Base-by-base conservation (phyloP, 495 filamentous ascomycete species). In the Beverwykella pulmonaria region DNA sequence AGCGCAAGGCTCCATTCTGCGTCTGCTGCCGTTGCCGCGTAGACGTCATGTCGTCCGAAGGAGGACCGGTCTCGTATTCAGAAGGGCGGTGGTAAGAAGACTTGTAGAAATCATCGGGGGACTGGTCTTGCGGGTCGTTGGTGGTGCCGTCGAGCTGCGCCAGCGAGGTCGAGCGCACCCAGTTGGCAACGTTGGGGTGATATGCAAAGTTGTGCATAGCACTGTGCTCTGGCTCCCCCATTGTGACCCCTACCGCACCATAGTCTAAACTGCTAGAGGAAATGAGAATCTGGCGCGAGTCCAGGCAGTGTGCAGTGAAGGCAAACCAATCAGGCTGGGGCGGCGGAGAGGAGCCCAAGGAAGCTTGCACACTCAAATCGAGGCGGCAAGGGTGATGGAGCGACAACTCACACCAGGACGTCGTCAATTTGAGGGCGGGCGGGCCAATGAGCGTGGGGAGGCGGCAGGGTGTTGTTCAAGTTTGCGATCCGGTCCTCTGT, bases 281-380 rank as follows among this genome's bases (percentile, higher is more conserved):
- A 12, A 52, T 8, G 34, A 44, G 8, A 14, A 19, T 60, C 25
- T n/a, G 39, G 61, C 63, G 53, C 63, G 63, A 67, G 62, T 67
- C 63, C 66, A 67, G 63, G 46, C 59, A 63, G 39, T 29, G 19
- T 41, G 20, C 25, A 54, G 22, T n/a, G 20, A 48, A 49, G 47
- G 49, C 29, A 58, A 14, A 53, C 65, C 69, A 71, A 71, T 71
- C 69, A 71, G 61, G 53, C 69, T 53, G 60, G 44, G 50, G 56
- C 53, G 34, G 59, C 32, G 59, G 36, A 64, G 55, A 56, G 26
- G 47, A 61, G 15, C 39, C 48, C 14, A 52, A 23, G 53, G 44
- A 41, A 67, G 57, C 61, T 63, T 54, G 32, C 22, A 60, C 59
- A 67, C 63, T 61, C 65, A 65, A 64, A 41, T 71, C 55, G 65